These are phyloP conservation scores for Macrolepiota albuminosa DNA, from an alignment of 768 basidiomycete species.

Conservation along the genomic window DNA sequence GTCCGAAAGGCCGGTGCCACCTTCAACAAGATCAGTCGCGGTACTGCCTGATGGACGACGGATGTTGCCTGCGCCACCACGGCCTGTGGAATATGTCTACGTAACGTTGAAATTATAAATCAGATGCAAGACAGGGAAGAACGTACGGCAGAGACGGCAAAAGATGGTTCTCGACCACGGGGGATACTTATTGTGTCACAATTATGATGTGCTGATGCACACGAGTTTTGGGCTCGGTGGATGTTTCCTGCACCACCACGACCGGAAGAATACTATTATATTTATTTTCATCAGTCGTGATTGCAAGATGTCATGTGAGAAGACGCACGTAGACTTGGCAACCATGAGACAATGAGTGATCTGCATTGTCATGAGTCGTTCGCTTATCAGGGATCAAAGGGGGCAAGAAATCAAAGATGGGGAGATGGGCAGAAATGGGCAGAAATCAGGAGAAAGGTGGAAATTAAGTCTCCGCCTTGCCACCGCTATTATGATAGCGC, in stretches of 20 bases:
- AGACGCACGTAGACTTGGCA: conserved; percentile 50
- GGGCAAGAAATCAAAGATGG: background rate
- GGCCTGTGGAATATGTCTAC: conserved; percentile 57
- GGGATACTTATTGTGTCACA: conserved; percentile 46
- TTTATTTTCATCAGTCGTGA: background rate
- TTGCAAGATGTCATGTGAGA: background rate
- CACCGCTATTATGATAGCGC: background rate
- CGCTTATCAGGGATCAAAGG: background rate
- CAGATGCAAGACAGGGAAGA: background rate
- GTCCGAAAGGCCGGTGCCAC: conserved; percentile 26
- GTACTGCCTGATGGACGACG: conserved; percentile 64
- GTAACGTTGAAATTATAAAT: background rate
- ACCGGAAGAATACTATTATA: conserved; percentile 47
- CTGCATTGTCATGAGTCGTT: conserved; percentile 11
- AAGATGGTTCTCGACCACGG: conserved; percentile 53
- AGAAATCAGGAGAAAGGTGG: background rate
- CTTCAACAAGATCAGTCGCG: conserved; percentile 14
- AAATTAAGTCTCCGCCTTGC: background rate
- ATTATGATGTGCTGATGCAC: conserved; percentile 27
- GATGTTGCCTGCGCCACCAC: conserved; percentile 89
- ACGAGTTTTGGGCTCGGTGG: conserved; percentile 38
- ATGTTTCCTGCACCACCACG: conserved; percentile 72
- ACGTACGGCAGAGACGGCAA: conserved; percentile 31
- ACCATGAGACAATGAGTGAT: conserved; percentile 54
- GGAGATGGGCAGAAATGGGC: too few species aligned